Conservation (phyloP, 2,329 filamentous ascomycete genomes). For the Torrubiella hemipterigena region DNA sequence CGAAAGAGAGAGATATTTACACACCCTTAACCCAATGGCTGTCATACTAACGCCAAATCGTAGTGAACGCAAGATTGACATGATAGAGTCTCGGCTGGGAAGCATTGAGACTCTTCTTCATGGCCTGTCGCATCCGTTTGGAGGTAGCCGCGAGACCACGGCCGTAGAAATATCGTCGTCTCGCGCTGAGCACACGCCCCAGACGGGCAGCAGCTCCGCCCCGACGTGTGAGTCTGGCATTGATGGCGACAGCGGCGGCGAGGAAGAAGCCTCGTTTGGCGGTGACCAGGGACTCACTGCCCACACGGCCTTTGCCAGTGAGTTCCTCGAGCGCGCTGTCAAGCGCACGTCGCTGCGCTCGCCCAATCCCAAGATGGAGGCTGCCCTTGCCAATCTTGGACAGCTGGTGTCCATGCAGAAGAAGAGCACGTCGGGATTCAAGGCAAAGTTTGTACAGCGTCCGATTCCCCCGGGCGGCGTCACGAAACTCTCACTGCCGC, state of each 20-base stretch:
- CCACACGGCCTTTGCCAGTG: constrained; percentile 40
- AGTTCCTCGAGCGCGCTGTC: constrained; percentile 42
- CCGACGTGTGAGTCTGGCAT: constrained; percentile 17
- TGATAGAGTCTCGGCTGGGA: constrained; percentile 30
- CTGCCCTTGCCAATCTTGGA: constrained; percentile 37
- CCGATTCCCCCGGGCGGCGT: constrained; percentile 32
- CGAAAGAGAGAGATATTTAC: no score
- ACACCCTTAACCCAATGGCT: no score
- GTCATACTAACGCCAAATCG: no score
- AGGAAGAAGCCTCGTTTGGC: constrained; percentile 27
- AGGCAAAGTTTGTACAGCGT: constrained; percentile 34
- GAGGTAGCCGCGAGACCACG: constrained; percentile 13
- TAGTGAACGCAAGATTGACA: constrained; percentile 42
- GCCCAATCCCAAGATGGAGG: constrained; percentile 37
- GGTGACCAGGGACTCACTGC: constrained; percentile 36
- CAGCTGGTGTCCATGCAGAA: constrained; percentile 41
- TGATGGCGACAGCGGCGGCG: constrained; percentile 25
- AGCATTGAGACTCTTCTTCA: constrained; percentile 32
- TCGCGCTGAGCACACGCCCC: constrained; percentile 13
- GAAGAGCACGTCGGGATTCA: constrained; percentile 23
- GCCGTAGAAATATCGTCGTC: constrained; percentile 9
- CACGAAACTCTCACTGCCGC: constrained; percentile 41
- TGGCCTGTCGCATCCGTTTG: constrained; percentile 18
- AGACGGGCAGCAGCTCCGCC: constrained; percentile 12
- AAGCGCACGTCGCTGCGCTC: constrained; percentile 32